Conservation (phyloP, 306 rosid genomes). For the Amphicarpaea edgeworthii region DNA sequence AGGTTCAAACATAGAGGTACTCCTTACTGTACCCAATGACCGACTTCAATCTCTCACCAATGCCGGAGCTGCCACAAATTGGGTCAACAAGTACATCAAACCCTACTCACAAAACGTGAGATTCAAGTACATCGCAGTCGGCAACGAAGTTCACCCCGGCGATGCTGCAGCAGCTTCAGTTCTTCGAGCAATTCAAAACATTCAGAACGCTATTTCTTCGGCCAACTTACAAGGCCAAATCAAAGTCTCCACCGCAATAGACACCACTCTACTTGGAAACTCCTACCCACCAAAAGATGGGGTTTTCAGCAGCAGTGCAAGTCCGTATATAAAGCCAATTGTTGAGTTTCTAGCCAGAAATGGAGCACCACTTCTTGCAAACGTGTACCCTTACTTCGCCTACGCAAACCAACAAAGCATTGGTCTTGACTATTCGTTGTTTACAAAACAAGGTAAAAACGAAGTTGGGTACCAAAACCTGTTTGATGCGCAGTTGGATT, state of each 20-base stretch:
- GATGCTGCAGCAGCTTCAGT: slow-evolving; percentile 36
- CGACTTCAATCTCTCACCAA: slow-evolving; percentile 49
- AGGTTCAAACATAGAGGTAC: slow-evolving; percentile 70
- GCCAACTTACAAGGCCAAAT: slow-evolving; percentile 60
- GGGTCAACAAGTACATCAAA: slow-evolving; percentile 57
- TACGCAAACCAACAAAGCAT: slow-evolving; percentile 36
- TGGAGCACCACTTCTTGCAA: slow-evolving; percentile 76
- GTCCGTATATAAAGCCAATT: slow-evolving; percentile 56
- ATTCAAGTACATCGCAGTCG: slow-evolving; percentile 58
- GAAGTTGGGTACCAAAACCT: slow-evolving; percentile 62
- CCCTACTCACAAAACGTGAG: slow-evolving; percentile 50
- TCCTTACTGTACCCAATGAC: slow-evolving; percentile 50
- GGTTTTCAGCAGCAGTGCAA: slow-evolving; percentile 46
- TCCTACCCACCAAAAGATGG: slow-evolving; percentile 63
- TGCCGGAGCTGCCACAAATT: slow-evolving; percentile 50
- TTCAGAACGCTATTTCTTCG: slow-evolving; percentile 53
- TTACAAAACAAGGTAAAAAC: slow-evolving; percentile 48
- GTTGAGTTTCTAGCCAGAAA: slow-evolving; percentile 50
- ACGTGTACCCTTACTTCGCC: slow-evolving; percentile 68
- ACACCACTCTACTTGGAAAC: slow-evolving; percentile 42
- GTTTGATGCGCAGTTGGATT: slow-evolving; percentile 66
- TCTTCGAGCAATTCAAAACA: slow-evolving; percentile 54
- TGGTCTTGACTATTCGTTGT: slow-evolving; percentile 58
- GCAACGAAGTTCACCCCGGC: slow-evolving; percentile 58
- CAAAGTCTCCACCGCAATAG: slow-evolving; percentile 69